Conservation (phyloP, 306 rosid genomes). For the Hylodesmum podocarpum region DNA sequence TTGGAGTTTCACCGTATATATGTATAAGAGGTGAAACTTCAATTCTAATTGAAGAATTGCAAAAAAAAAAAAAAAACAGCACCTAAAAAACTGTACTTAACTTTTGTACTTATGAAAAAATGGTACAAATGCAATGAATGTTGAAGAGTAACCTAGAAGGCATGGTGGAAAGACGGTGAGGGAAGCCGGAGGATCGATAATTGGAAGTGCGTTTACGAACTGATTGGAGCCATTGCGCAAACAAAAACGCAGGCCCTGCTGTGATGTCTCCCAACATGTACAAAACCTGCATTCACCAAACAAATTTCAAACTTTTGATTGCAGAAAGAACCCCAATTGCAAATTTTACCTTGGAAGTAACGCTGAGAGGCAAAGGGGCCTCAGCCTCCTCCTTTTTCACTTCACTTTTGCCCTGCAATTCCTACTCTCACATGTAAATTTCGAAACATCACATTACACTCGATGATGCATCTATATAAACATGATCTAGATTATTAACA, state of each 20-base stretch:
- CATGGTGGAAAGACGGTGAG: conserved; percentile 48
- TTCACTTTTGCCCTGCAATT: conserved; percentile 51
- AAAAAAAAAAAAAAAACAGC: too few relatives aligned
- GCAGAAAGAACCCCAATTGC: background rate
- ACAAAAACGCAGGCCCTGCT: conserved; percentile 67
- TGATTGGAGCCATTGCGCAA: conserved; percentile 86
- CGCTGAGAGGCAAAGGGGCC: conserved; percentile 65
- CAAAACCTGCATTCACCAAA: conserved; percentile 61
- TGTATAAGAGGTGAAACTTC: too few relatives aligned
- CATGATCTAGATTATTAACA: background rate
- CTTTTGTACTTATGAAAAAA: too few relatives aligned
- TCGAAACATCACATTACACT: background rate
- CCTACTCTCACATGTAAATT: conserved; percentile 11
- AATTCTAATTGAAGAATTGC: too few relatives aligned
- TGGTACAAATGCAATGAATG: background rate
- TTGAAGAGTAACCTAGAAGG: conserved; percentile 49
- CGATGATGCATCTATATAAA: background rate
- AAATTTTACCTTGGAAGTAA: conserved; percentile 62
- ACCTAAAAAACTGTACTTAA: too few relatives aligned
- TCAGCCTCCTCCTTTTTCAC: conserved; percentile 58
- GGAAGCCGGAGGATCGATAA: conserved; percentile 70
- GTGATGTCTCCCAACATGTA: conserved; percentile 91
- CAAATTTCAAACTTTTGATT: background rate
- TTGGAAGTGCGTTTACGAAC: conserved; percentile 80
- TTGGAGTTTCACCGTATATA: too few relatives aligned